Base-by-base conservation (phyloP, 495 filamentous ascomycete genomes). In the Pyronema omphalodes region DNA sequence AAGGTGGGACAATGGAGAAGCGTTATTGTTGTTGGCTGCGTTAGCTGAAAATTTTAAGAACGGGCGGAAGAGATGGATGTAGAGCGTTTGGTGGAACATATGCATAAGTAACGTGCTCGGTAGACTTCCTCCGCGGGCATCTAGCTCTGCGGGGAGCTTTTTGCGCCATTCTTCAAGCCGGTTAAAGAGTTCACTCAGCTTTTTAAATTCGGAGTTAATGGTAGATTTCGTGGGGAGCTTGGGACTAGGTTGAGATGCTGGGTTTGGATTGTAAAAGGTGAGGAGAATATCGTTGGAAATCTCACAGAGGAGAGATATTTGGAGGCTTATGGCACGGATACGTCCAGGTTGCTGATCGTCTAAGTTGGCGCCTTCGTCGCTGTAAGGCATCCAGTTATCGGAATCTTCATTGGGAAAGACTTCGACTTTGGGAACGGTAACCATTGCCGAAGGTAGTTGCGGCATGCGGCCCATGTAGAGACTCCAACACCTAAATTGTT, bases 11-110 rank as follows among this genome's bases (percentile, higher is more conserved):
- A 93, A 88, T 0, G 95, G 75, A 0, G 91, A 86, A 5, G 88
- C 91, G 0, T 94, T 74, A 0, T 88, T 88, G 6, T 88, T 93
- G 6, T 76, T 81, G 15, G 76, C 67, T 52, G 79, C 83, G 9
- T 78, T 82, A 64, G 94, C 94, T 9, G 78, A 83, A 65, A 94
- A 95, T 67, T 88, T 93, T 37, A 98, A 75, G 66, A 98, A 98
- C 0, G 91, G 89, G 4, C 91, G 85, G 71, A 94, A 98, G 7
- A 96, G 80, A 60, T 98, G 93, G 56, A 98, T 95, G 63, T 89
- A 91, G 37, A 95, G 83, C 1, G 94, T 75, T 61, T 96, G 88
- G 66, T 87, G 93, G 67, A 96, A 89, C 91, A 96, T 95, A 71
- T 96, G 91, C 85, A 93, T 94, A 17, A 94, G 74, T 15, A 98